Evolutionary conservation across 768 basidiomycete genomes (phyloP), one percentile per base, ranked within the genome.

Genomic region (Russula virescens): DNA sequence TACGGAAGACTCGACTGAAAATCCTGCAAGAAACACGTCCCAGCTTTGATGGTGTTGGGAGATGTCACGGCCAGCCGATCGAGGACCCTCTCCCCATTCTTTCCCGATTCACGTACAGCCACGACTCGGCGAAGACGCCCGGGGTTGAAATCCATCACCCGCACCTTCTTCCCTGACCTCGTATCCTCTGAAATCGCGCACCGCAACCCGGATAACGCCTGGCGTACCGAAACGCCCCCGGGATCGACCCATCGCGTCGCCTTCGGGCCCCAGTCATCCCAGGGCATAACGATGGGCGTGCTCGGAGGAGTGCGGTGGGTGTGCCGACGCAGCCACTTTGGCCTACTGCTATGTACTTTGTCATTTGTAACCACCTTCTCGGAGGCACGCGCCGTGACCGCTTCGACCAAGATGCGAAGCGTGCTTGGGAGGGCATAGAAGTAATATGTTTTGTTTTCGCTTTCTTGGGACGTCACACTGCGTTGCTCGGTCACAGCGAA

Each of bases 61-160:
- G 34, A 5, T 26, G 43, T 47, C 16, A 42, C 35, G 19, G 48
- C 50, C 19, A 47, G 49, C 45, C 50, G 53, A 19, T 52, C 35
- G 16, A 48, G 35, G 18, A 38, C 16, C 26, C 28, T 46, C 18
- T 26, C 45, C 16, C 26, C 56, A 1, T 46, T 45, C 45, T 28
- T 52, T 47, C 50, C 26, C 2, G 21, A 16, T n/a, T 47, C 43
- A 31, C 50, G 55, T 35, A 58, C 50, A 23, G 50, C 55, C n/a
- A 52, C 55, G 16, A 62, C 50, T 1, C 50, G 54, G 26, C 31
- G 45, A 7, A 62, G 16, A 16, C 51, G 62, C 7, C 42, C 49
- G 16, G 56, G 56, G 38, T 63, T 60, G 43, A 63, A 63, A 49
- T 63, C 62, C 45, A 63, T 18, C 38, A 60, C 25, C 10, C 48